Evolutionary conservation across 805 yeast species (phyloP).

Genomic region (Teunomyces funiuensis): DNA sequence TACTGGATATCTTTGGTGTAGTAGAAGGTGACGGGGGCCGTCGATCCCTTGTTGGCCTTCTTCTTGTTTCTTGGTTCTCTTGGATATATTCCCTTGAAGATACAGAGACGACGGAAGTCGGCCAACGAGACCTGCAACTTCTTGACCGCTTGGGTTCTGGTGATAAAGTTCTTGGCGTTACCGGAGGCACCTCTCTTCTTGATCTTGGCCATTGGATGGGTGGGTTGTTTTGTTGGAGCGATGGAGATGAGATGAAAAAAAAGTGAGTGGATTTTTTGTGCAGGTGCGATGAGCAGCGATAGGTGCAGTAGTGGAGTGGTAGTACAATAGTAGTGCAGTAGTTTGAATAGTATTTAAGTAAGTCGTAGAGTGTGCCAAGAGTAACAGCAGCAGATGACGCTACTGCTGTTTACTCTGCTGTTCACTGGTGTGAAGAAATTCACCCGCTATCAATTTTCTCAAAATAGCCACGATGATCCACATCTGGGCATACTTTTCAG

Average conservation of each 20-base stretch:
- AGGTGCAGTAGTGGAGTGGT: too few species aligned
- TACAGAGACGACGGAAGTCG: constrained; percentile 95
- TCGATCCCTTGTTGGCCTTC: constrained; percentile 97
- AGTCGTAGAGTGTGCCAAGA: too few species aligned
- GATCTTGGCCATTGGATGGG: constrained; percentile 56
- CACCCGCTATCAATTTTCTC: constrained; percentile 6
- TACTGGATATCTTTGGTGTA: constrained; percentile 93
- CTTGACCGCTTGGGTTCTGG: constrained; percentile 92
- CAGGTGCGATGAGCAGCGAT: constrained; percentile 3
- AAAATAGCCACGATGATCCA: constrained; percentile 27
- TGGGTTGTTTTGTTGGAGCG: constrained; percentile 1
- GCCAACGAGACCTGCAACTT: constrained; percentile 91
- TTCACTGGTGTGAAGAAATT: background rate
- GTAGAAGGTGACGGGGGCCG: constrained; percentile 93
- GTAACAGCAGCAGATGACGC: too few species aligned
- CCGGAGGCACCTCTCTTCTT: constrained; percentile 85
- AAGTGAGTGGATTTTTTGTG: constrained; percentile 9
- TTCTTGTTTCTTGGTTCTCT: constrained; percentile 94
- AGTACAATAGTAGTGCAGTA: too few species aligned
- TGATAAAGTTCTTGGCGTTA: constrained; percentile 87
- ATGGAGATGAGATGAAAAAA: constrained; percentile 13
- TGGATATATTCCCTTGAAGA: constrained; percentile 96
- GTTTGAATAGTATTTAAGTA: too few species aligned
- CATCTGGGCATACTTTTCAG: constrained; percentile 27
- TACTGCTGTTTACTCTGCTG: too few species aligned